These are phyloP conservation scores for Kazachstania viticola DNA, from an alignment of 805 yeast species.

Conservation along the genomic window DNA sequence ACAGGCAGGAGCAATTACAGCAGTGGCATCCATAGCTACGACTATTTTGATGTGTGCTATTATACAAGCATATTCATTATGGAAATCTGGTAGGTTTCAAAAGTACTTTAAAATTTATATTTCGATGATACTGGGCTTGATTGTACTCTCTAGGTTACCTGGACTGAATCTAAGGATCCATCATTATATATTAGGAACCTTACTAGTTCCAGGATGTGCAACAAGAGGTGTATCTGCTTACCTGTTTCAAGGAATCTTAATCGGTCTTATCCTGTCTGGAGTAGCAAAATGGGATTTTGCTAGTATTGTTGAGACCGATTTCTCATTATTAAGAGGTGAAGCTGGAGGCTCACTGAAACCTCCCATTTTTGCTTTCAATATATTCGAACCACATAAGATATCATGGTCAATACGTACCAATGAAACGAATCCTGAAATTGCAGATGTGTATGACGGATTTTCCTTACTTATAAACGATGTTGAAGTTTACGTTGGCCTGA, in stretches of 20 bases:
- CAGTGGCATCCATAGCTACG: constrained; percentile 41
- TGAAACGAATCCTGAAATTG: constrained; percentile 8
- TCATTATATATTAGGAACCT: constrained; percentile 69
- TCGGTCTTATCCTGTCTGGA: constrained; percentile 77
- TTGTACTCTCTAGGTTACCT: constrained; percentile 40
- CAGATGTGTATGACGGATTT: constrained; percentile 34
- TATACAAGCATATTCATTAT: constrained; percentile 65
- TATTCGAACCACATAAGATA: constrained; percentile 10
- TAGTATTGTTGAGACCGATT: constrained; percentile 68
- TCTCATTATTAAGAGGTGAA: constrained; percentile 58
- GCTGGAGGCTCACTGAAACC: constrained; percentile 44
- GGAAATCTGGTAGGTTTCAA: constrained; percentile 65
- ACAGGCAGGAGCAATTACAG: constrained; percentile 66
- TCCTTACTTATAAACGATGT: constrained; percentile 70
- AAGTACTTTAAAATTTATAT: constrained; percentile 47
- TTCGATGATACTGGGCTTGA: constrained; percentile 32
- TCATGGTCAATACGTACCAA: constrained; percentile 21
- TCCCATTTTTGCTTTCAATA: constrained; percentile 31
- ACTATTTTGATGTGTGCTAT: constrained; percentile 43
- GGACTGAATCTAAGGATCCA: constrained; percentile 67
- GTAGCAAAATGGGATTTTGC: constrained; percentile 91
- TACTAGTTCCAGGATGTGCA: constrained; percentile 74
- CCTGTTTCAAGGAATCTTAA: constrained; percentile 69
- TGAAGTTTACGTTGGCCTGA: constrained; percentile 55
- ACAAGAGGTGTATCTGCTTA: constrained; percentile 62